phyloP scores from a whole-genome alignment of 257 asterid genomes.

The Fraxinus cuspidata region DNA sequence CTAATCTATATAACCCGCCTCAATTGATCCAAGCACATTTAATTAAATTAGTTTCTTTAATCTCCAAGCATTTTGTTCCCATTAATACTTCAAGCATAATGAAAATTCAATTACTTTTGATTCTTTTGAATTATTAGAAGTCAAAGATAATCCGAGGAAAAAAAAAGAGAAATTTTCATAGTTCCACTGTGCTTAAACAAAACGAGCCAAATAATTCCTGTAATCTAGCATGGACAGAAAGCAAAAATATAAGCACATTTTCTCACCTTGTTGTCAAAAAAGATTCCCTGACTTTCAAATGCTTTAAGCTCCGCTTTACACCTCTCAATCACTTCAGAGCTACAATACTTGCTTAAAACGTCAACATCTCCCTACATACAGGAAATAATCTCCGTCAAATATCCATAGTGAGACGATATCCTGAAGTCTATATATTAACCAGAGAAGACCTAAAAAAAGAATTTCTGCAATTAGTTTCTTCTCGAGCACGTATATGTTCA shows the following conservation, averaged over 20 bases:
- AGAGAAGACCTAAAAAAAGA: neutral
- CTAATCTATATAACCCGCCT: neutral
- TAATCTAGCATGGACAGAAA: neutral
- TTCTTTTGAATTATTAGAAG: neutral
- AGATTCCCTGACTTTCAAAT: slow-evolving; percentile 69
- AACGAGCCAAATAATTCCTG: neutral
- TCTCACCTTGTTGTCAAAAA: slow-evolving; percentile 84
- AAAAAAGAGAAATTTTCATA: neutral
- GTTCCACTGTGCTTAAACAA: neutral
- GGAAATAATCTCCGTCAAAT: slow-evolving; percentile 11
- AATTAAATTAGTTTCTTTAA: neutral
- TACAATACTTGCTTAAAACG: slow-evolving; percentile 73
- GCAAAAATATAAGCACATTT: neutral
- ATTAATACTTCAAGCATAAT: too few relatives aligned
- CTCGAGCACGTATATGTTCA: neutral
- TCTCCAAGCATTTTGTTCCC: neutral
- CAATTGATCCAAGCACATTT: neutral
- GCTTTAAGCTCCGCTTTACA: slow-evolving; percentile 88
- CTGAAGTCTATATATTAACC: neutral
- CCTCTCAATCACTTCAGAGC: slow-evolving; percentile 77
- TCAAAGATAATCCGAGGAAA: neutral
- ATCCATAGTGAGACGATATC: slow-evolving; percentile 17
- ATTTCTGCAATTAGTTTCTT: neutral
- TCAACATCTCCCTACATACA: slow-evolving; percentile 63
- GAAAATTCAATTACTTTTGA: neutral